These are phyloP conservation scores for Penicillium paxilli DNA, from an alignment of 495 filamentous ascomycete species.

Conservation along the genomic window DNA sequence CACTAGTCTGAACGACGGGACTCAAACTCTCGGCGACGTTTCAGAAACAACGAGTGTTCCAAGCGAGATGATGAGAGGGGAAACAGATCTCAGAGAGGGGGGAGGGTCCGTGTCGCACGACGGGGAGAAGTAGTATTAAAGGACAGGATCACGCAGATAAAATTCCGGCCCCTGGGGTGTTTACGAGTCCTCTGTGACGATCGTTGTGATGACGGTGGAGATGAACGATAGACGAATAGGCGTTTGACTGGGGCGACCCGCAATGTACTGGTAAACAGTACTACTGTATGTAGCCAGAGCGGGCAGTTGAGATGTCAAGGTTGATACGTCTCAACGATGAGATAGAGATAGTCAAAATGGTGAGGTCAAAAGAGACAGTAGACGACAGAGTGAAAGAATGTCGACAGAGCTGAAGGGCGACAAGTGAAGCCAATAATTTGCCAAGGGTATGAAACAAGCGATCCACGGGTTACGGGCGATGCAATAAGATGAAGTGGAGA, in stretches of 20 bases:
- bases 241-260: constrained; percentile 13
- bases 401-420: too few species aligned
- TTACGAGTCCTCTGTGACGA: constrained; percentile 25
- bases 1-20: constrained; percentile 18
- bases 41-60: constrained; percentile 19
- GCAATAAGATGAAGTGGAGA: constrained; percentile 5
- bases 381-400: not conserved
- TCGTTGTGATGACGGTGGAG: constrained; percentile 24
- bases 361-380: not conserved
- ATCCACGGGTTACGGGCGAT: constrained; percentile 14
- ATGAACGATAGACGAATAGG: constrained; percentile 23
- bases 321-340: not conserved
- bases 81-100: not conserved
- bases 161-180: constrained; percentile 13
- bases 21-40: constrained; percentile 32
- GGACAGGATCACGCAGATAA: not conserved
- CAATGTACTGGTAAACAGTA: too few species aligned
- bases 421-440: not conserved
- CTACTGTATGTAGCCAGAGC: too few species aligned
- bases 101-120: constrained; percentile 7
- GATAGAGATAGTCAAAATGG: not conserved
- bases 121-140: not conserved
- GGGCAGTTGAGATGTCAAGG: not conserved
- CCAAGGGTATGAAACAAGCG: constrained; percentile 2
- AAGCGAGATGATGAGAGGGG: constrained; percentile 8